phyloP scores from a whole-genome alignment of 805 yeast genomes.

The Wickerhamiella musiphila region DNA sequence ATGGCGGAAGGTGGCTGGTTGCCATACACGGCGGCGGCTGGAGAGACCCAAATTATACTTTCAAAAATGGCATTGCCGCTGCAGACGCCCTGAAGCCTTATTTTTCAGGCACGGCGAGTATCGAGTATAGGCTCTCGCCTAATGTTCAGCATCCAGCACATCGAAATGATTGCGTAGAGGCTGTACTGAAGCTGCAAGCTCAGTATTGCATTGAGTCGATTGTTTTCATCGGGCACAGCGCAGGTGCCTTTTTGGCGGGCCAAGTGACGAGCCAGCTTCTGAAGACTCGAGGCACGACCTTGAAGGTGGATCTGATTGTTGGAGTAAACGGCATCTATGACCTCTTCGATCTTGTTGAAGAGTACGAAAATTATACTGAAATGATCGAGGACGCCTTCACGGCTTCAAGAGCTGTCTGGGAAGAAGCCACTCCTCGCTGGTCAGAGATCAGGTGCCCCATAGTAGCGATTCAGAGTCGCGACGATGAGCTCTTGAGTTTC shows the following conservation, averaged over 20 bases:
- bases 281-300: constrained; percentile 14
- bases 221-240: constrained; percentile 55
- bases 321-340: constrained; percentile 57
- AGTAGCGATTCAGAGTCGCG: constrained; percentile 30
- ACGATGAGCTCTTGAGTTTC: constrained; percentile 42
- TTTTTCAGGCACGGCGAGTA: constrained; percentile 21
- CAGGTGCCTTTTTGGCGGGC: constrained; percentile 51
- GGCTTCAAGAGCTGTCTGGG: constrained; percentile 16
- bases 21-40: constrained; percentile 84
- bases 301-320: constrained; percentile 3
- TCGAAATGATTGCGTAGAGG: constrained; percentile 34
- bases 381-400: constrained; percentile 48
- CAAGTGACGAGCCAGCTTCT: constrained; percentile 24
- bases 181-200: constrained; percentile 20
- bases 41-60: constrained; percentile 53
- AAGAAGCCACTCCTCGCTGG: constrained; percentile 13
- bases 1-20: constrained; percentile 23
- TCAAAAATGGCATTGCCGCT: constrained; percentile 32
- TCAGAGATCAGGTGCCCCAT: constrained; percentile 1
- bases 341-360: constrained; percentile 31
- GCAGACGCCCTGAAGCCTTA: constrained; percentile 16
- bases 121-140: constrained; percentile 56
- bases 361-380: constrained; percentile 39
- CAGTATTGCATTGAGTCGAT: constrained; percentile 17
- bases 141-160: constrained; percentile 45